A percentile compares a stretch with the other conserved stretches of the same genome.
Evolutionary conservation across 2,329 filamentous ascomycete genomes (phyloP).

Genomic region (Penicillium sp.): DNA sequence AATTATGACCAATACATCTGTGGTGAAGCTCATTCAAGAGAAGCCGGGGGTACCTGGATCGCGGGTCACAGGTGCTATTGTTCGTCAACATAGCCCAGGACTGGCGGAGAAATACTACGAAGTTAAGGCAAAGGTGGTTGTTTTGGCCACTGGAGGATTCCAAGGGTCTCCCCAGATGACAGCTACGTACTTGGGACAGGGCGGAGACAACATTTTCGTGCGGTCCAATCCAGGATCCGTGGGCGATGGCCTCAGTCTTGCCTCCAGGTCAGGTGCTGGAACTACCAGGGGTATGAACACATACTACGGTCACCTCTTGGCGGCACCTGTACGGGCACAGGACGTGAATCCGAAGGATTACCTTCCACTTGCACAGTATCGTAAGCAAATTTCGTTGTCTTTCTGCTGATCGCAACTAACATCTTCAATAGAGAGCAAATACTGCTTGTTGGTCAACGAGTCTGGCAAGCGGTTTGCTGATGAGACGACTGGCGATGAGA

Average conservation of each 20-base stretch:
- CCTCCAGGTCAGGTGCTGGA: slow-evolving; percentile 21
- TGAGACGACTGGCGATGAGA: slow-evolving; percentile 28
- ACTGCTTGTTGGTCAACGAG: slow-evolving; percentile 26
- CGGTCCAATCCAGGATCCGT: slow-evolving; percentile 27
- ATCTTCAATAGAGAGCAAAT: slow-evolving; percentile 22
- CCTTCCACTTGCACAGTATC: slow-evolving; percentile 27
- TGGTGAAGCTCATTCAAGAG: slow-evolving; percentile 26
- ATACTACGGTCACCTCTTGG: slow-evolving; percentile 29
- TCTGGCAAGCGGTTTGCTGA: slow-evolving; percentile 24
- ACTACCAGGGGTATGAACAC: slow-evolving; percentile 29
- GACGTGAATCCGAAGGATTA: slow-evolving; percentile 26
- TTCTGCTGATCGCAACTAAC: neutral
- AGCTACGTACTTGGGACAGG: slow-evolving; percentile 23
- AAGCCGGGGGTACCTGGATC: slow-evolving; percentile 21
- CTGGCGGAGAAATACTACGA: slow-evolving; percentile 8
- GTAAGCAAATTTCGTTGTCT: slow-evolving; percentile 3
- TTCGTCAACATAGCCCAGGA: slow-evolving; percentile 9
- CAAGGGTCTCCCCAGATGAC: slow-evolving; percentile 23
- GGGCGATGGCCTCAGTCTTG: slow-evolving; percentile 27
- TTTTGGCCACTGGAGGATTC: slow-evolving; percentile 30
- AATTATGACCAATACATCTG: slow-evolving; percentile 20
- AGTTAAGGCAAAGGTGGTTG: slow-evolving; percentile 20
- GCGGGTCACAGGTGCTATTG: slow-evolving; percentile 22
- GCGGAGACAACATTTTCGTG: slow-evolving; percentile 29
- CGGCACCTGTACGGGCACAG: slow-evolving; percentile 23